Percentiles rank a stretch among this genome's conserved stretches.
These are phyloP conservation scores for Colletotrichum brevisporum DNA, from an alignment of 2,329 filamentous ascomycete species.

Conservation along the genomic window DNA sequence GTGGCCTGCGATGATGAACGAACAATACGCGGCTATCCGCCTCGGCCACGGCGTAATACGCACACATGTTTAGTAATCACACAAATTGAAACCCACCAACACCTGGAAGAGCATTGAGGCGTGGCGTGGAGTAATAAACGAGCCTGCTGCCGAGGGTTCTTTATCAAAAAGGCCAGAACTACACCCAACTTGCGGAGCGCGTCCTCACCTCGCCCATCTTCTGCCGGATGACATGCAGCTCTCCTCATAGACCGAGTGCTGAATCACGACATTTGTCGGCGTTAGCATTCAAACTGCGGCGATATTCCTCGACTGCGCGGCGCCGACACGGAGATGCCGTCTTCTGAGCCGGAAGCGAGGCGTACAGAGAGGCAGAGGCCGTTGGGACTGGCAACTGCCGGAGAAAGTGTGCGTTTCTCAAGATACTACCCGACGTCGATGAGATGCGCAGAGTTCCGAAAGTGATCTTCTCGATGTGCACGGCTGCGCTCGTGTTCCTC, in stretches of 20 bases:
- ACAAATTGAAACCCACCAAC: conserved; percentile 68
- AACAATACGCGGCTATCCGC: conserved; percentile 65
- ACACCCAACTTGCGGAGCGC: conserved; percentile 71
- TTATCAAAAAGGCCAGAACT: conserved; percentile 60
- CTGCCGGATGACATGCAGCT: conserved; percentile 70
- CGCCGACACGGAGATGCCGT: conserved; percentile 76
- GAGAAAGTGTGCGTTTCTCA: conserved; percentile 77
- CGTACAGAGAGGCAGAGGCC: conserved; percentile 72
- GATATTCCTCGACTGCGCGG: conserved; percentile 79
- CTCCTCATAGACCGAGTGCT: conserved; percentile 69
- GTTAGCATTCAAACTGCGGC: conserved; percentile 78
- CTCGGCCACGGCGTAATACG: neutral
- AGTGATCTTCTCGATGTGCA: conserved; percentile 79
- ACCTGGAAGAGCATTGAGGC: conserved; percentile 72
- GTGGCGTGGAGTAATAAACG: conserved; percentile 66
- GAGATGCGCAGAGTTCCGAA: conserved; percentile 75
- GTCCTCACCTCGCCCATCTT: conserved; percentile 73
- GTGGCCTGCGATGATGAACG: conserved; percentile 79
- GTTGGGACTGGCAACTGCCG: conserved; percentile 76
- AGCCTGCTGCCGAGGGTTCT: conserved; percentile 65
- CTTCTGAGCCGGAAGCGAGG: conserved; percentile 56
- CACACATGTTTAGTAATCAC: neutral
- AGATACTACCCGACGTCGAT: conserved; percentile 63
- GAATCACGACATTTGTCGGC: conserved; percentile 73
- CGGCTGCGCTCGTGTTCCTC: conserved; percentile 80